These are phyloP conservation scores for Mycena floridula DNA, from an alignment of 768 basidiomycete species.

Conservation along the genomic window DNA sequence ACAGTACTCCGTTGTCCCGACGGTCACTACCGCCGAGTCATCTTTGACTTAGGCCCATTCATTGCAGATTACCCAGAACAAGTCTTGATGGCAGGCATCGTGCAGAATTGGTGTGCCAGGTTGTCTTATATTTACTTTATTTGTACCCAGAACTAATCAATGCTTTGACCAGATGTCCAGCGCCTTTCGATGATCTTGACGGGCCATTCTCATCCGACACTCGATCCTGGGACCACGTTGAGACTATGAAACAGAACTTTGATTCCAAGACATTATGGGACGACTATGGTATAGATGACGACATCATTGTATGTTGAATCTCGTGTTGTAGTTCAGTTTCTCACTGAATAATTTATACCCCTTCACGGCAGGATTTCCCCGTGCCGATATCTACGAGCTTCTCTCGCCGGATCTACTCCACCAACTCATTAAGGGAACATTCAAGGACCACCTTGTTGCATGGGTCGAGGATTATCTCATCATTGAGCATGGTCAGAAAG, in stretches of 20 bases:
- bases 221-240: not conserved
- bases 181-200: not conserved
- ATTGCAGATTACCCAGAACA: conserved; percentile 31
- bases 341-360: no score
- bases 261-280: no score
- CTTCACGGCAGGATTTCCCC: conserved; percentile 7
- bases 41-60: conserved; percentile 20
- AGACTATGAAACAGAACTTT: not conserved
- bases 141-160: not conserved
- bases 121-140: no score
- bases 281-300: not conserved
- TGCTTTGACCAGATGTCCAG: conserved; percentile 9
- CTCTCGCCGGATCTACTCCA: conserved; percentile 22
- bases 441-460: conserved; percentile 24
- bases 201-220: not conserved
- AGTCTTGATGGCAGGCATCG: conserved; percentile 13
- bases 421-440: conserved; percentile 30
- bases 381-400: conserved; percentile 24
- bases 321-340: no score
- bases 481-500: conserved; percentile 1
- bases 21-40: conserved; percentile 16
- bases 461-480: conserved; percentile 23
- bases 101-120: conserved; percentile 14
- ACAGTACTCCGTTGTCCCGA: conserved; percentile 17
- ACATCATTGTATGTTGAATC: not conserved